Conservation (phyloP, 2,329 filamentous ascomycete genomes). For the Cryoendolithus antarcticus region DNA sequence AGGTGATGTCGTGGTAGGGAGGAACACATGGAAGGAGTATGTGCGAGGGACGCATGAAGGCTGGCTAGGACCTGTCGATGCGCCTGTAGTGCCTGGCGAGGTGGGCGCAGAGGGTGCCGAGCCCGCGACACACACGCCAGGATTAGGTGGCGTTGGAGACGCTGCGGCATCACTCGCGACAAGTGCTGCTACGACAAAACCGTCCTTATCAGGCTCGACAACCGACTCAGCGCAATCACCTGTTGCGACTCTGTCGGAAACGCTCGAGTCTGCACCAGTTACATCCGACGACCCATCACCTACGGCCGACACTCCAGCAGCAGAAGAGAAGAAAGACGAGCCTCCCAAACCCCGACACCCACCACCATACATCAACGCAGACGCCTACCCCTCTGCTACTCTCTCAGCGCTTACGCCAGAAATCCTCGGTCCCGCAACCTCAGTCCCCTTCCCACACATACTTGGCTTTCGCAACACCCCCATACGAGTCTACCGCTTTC, state of each 20-base stretch:
- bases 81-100: slow-evolving; percentile 34
- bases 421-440: slow-evolving; percentile 59
- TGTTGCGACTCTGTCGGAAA: too few relatives aligned
- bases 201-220: neutral
- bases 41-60: slow-evolving; percentile 86
- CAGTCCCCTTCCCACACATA: slow-evolving; percentile 74
- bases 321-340: slow-evolving; percentile 23
- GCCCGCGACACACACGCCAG: slow-evolving; percentile 8
- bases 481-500: slow-evolving; percentile 72
- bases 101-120: slow-evolving; percentile 6
- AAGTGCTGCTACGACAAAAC: slow-evolving; percentile 3
- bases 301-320: slow-evolving; percentile 15
- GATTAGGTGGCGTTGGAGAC: slow-evolving; percentile 15
- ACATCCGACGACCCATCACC: slow-evolving; percentile 6
- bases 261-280: too few relatives aligned
- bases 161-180: slow-evolving; percentile 15
- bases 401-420: slow-evolving; percentile 55
- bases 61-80: slow-evolving; percentile 75
- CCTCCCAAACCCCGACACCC: slow-evolving; percentile 47
- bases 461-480: slow-evolving; percentile 88
- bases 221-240: too few relatives aligned
- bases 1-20: slow-evolving; percentile 79
- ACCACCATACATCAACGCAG: slow-evolving; percentile 59
- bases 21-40: slow-evolving; percentile 97
- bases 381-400: slow-evolving; percentile 55